Evolutionary conservation across 805 yeast genomes (phyloP).

Genomic region (Saturnispora zaruensis): DNA sequence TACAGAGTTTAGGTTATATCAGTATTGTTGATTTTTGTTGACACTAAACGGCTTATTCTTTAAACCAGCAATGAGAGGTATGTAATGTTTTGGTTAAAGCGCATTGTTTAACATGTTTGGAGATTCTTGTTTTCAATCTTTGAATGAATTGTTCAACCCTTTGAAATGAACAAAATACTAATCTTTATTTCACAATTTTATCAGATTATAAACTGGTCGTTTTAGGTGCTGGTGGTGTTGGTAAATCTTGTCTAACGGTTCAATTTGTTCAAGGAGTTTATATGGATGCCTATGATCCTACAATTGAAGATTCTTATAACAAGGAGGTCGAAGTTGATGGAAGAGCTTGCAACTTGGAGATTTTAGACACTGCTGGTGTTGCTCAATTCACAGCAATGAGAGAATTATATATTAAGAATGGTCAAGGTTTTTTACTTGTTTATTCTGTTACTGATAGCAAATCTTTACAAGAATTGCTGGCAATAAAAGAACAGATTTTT

Average conservation of each 20-base stretch:
- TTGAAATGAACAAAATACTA: background rate
- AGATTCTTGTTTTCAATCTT: background rate
- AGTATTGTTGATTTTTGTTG: background rate
- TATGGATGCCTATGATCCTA: slow-evolving; percentile 89
- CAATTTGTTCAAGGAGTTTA: slow-evolving; percentile 88
- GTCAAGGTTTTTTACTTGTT: slow-evolving; percentile 61
- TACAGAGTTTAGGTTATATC: background rate
- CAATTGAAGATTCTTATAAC: slow-evolving; percentile 92
- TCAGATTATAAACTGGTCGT: slow-evolving; percentile 83
- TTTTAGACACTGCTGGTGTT: slow-evolving; percentile 56
- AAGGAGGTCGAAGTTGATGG: slow-evolving; percentile 86
- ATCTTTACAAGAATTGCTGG: slow-evolving; percentile 68
- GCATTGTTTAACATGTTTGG: too few relatives aligned
- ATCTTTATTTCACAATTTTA: background rate
- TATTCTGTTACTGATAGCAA: slow-evolving; percentile 53
- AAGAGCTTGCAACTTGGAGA: slow-evolving; percentile 76
- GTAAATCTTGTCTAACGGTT: slow-evolving; percentile 88
- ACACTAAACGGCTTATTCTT: background rate
- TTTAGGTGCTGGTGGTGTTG: slow-evolving; percentile 96
- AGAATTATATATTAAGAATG: slow-evolving; percentile 77
- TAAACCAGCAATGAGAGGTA: slow-evolving; percentile 8
- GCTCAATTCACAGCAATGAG: slow-evolving; percentile 95
- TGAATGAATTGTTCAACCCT: too few relatives aligned
- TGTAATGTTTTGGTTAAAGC: too few relatives aligned
- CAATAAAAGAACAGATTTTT: slow-evolving; percentile 74